Evolutionary conservation across 106 monocot genomes (phyloP).

Genomic region (Platanthera zijinensis): DNA sequence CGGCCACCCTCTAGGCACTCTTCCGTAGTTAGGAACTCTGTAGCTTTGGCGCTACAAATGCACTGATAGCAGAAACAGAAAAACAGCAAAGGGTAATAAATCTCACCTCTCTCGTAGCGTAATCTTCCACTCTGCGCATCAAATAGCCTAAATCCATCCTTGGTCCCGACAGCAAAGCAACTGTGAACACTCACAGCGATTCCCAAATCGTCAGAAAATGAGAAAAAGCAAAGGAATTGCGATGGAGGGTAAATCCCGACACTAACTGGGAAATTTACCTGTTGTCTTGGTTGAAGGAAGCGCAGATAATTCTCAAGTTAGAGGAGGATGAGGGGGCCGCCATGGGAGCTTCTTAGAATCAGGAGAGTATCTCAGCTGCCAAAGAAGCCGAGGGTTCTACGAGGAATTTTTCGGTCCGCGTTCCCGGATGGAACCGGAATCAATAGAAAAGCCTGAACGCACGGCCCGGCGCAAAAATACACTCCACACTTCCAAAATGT

Average conservation of each 20-base stretch:
- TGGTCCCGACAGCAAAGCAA: conserved; percentile 69
- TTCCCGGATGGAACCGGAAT: no score
- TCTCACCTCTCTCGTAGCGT: conserved; percentile 58
- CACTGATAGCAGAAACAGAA: not conserved
- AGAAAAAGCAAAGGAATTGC: not conserved
- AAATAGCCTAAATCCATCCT: conserved; percentile 79
- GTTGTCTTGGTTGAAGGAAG: conserved; percentile 94
- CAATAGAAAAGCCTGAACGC: no score
- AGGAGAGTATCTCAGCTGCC: not conserved
- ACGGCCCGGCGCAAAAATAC: no score
- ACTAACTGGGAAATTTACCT: conserved; percentile 28
- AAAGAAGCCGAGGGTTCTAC: no score
- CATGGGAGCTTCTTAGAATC: conserved; percentile 16
- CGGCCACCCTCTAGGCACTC: no score
- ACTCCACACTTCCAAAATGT: no score
- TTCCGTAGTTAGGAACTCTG: no score
- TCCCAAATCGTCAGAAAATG: not conserved
- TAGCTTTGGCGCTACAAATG: no score
- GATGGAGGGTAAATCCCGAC: not conserved
- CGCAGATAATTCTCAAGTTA: conserved; percentile 38
- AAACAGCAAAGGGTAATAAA: not conserved
- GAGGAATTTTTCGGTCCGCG: no score
- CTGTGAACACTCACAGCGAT: conserved; percentile 16
- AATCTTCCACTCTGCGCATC: conserved; percentile 57
- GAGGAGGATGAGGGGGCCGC: conserved; percentile 27